These are phyloP conservation scores for Pythium dissimile DNA, from an alignment of 352 stramenopile genomes.

Conservation along the genomic window DNA sequence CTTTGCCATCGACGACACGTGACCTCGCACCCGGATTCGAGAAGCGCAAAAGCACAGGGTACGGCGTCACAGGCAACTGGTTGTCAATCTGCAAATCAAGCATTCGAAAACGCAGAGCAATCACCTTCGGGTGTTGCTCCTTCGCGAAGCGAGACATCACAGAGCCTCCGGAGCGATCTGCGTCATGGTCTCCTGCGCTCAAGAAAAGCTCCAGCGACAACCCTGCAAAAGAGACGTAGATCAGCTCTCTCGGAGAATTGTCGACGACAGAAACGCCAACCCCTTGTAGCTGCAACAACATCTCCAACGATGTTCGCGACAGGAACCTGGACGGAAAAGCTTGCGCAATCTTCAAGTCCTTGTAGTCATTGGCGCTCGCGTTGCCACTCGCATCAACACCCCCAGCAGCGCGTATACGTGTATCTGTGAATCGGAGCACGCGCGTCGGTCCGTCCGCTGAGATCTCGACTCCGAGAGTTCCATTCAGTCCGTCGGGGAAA, in stretches of 20 bases:
- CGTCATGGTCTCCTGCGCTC: conserved; percentile 37
- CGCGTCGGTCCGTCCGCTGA: conserved; percentile 82
- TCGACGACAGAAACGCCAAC: conserved; percentile 80
- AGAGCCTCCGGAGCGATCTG: neutral
- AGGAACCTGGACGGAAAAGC: conserved; percentile 22
- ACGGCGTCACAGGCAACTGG: conserved; percentile 75
- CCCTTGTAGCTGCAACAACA: conserved; percentile 56
- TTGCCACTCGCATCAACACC: conserved; percentile 25
- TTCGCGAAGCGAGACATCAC: conserved; percentile 51
- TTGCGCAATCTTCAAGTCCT: conserved; percentile 11
- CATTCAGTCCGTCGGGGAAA: conserved; percentile 71
- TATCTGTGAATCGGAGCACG: conserved; percentile 85
- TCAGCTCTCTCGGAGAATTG: conserved; percentile 62
- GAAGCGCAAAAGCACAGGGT: conserved; percentile 82
- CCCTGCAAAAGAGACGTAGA: conserved; percentile 72
- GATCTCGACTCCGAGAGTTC: conserved; percentile 79
- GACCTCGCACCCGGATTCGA: conserved; percentile 55
- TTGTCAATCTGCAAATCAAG: conserved; percentile 88
- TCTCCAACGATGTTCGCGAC: conserved; percentile 40
- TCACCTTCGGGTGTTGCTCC: conserved; percentile 49
- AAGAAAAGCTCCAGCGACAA: conserved; percentile 63
- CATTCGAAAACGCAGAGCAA: conserved; percentile 66
- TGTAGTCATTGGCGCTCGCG: conserved; percentile 17
- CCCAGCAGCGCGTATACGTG: conserved; percentile 52
- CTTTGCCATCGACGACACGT: conserved; percentile 46